Evolutionary conservation across 2,329 filamentous ascomycete genomes (phyloP).

Genomic region (Colletotrichum chlorophyti): DNA sequence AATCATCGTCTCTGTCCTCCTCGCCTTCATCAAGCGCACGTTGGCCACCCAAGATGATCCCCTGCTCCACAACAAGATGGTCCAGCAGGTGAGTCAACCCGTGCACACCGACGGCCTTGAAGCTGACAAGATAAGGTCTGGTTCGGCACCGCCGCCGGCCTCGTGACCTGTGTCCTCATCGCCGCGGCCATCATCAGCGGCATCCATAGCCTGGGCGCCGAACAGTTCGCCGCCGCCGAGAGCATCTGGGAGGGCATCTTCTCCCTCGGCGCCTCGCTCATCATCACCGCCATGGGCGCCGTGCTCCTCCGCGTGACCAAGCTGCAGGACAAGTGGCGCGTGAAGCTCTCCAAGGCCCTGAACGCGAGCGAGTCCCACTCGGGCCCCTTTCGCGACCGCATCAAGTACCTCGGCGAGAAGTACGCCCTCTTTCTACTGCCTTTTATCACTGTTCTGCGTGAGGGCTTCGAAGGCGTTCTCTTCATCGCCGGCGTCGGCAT

Average conservation of each 20-base stretch:
- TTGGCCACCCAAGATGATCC: slow-evolving; percentile 61
- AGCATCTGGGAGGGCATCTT: slow-evolving; percentile 72
- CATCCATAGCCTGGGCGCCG: slow-evolving; percentile 60
- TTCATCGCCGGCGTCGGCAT: slow-evolving; percentile 80
- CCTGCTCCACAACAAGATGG: slow-evolving; percentile 59
- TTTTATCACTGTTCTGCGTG: slow-evolving; percentile 78
- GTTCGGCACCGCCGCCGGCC: slow-evolving; percentile 48
- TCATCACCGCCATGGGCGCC: slow-evolving; percentile 71
- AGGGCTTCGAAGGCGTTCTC: slow-evolving; percentile 80
- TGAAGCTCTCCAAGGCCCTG: slow-evolving; percentile 67
- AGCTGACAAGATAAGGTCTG: slow-evolving; percentile 55
- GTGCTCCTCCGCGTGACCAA: slow-evolving; percentile 71
- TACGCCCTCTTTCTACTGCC: slow-evolving; percentile 81
- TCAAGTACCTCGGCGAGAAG: slow-evolving; percentile 56
- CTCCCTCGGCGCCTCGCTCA: slow-evolving; percentile 63
- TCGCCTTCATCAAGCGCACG: slow-evolving; percentile 71
- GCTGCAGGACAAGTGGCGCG: slow-evolving; percentile 70
- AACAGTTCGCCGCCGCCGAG: slow-evolving; percentile 65
- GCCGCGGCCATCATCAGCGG: slow-evolving; percentile 30
- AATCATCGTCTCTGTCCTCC: slow-evolving; percentile 71
- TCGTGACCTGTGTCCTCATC: slow-evolving; percentile 29
- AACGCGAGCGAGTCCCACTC: slow-evolving; percentile 6
- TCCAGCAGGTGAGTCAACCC: slow-evolving; percentile 50
- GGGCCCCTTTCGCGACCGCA: slow-evolving; percentile 18
- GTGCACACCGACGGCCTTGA: slow-evolving; percentile 10